phyloP scores from a whole-genome alignment of 176 grass and related monocot genomes.

The Musa troglodytarum region DNA sequence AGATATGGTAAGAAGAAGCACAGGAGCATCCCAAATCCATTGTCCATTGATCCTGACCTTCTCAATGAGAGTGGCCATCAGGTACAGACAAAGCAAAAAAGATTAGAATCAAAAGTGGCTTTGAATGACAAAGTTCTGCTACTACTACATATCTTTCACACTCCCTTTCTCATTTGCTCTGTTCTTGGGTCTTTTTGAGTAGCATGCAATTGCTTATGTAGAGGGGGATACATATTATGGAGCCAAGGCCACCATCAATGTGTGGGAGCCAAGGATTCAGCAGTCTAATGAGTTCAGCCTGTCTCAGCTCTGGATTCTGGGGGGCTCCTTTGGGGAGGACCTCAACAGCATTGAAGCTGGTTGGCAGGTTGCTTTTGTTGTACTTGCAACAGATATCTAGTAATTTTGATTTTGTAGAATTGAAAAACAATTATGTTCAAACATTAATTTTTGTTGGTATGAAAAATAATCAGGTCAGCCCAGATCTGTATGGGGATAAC shows the following conservation, averaged over 20 bases:
- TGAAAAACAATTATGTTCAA: background rate
- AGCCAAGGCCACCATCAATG: slow-evolving; percentile 15
- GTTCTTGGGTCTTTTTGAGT: background rate
- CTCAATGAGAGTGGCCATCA: slow-evolving; percentile 18
- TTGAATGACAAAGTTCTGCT: background rate
- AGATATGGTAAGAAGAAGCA: slow-evolving; percentile 19
- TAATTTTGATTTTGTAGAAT: background rate
- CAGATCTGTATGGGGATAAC: slow-evolving; percentile 1
- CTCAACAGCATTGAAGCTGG: slow-evolving; percentile 14
- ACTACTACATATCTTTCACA: background rate
- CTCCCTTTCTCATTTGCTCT: background rate
- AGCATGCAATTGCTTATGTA: slow-evolving; percentile 17
- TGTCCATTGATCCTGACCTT: slow-evolving; percentile 7
- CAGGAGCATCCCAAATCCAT: slow-evolving; percentile 3
- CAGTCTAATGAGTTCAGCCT: slow-evolving; percentile 11
- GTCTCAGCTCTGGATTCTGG: slow-evolving; percentile 14
- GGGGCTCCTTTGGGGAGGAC: background rate
- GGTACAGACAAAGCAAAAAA: background rate
- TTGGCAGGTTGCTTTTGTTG: slow-evolving; percentile 3
- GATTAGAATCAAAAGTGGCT: background rate
- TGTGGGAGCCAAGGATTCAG: slow-evolving; percentile 13
- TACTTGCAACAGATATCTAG: background rate
- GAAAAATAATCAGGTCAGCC: background rate
- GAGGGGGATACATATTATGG: slow-evolving; percentile 11
- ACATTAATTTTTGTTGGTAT: background rate